Evolutionary conservation across 2,329 filamentous ascomycete genomes (phyloP), one percentile per base, ranked within the genome.

Genomic region (Lasiodiplodia theobromae): DNA sequence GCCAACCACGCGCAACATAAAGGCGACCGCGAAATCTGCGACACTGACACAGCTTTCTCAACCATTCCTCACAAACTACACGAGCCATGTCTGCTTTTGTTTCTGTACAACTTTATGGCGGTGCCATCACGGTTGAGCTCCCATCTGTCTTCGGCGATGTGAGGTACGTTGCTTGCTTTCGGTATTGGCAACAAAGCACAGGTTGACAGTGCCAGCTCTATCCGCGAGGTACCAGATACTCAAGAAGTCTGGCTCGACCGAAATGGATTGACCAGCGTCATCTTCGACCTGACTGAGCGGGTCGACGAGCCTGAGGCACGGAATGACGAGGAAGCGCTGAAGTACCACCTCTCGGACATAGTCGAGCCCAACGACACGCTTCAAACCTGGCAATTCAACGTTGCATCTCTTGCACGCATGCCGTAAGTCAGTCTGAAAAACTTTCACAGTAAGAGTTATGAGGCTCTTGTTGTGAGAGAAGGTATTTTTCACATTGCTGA

Each of bases 221-320:
- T 94, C 73, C 89, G 92, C 71, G 87, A 93, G 81, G 89, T 94
- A 5, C 92, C 92, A 63, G 91, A 95, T 78, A 92, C 96, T 79
- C 94, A 98, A 83, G 95, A 97, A 84, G 91, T 97, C 73, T 97
- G 90, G 82, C 90, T 97, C 75, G 93, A 96, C 77, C 86, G 88
- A 71, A 86, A 91, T 71, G 94, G 93, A 62, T 94, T 94, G 79
- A 93, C 92, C 3, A 94, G 88, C 81, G 89, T 97, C 78, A 94
- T 97, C 74, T 87, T 97, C 79, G 95, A 98, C 75, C 93, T 98
- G 75, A 91, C 92, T 67, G 91, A 97, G 82, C 91, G 92, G 68
- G 90, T 97, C 25, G 87, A 87, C 4, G 84, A 85, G 37, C 83
- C 81, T 52, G 81, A 83, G 2, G 83, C 88, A 21, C 86, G 89